Conservation (phyloP, 768 basidiomycete species). For the Lactarius indigo region DNA sequence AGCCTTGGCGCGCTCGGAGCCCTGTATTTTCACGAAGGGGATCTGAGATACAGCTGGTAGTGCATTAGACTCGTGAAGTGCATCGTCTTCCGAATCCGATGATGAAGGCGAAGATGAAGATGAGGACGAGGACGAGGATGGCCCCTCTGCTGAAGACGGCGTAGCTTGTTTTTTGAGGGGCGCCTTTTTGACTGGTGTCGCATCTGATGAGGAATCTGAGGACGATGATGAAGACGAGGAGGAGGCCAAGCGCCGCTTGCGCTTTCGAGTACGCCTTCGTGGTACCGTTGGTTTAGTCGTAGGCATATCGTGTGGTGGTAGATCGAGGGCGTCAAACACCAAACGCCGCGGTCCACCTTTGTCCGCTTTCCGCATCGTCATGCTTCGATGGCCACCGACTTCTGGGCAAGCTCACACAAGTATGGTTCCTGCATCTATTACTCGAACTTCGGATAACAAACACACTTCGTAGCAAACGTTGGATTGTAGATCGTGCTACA, state of each 20-base stretch:
- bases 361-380: neutral
- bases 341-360: neutral
- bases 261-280: slow-evolving; percentile 34
- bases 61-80: neutral
- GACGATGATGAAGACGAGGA: slow-evolving; percentile 31
- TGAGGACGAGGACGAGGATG: slow-evolving; percentile 19
- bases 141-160: slow-evolving; percentile 3
- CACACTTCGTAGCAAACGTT: slow-evolving; percentile 68
- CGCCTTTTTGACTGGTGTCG: slow-evolving; percentile 6
- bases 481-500: slow-evolving; percentile 82
- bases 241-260: slow-evolving; percentile 33
- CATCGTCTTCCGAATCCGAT: slow-evolving; percentile 23
- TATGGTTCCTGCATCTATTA: slow-evolving; percentile 31
- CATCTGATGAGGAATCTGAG: slow-evolving; percentile 27
- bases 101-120: slow-evolving; percentile 24
- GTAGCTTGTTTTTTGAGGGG: slow-evolving; percentile 10
- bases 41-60: neutral
- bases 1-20: slow-evolving; percentile 6
- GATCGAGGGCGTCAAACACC: neutral
- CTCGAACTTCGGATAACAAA: neutral
- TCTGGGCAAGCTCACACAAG: slow-evolving; percentile 92
- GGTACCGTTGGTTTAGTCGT: slow-evolving; percentile 27
- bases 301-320: slow-evolving; percentile 13
- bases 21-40: slow-evolving; percentile 1
- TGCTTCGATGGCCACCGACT: slow-evolving; percentile 75